Conservation (phyloP, 768 basidiomycete genomes). For the Leccinum boreale region DNA sequence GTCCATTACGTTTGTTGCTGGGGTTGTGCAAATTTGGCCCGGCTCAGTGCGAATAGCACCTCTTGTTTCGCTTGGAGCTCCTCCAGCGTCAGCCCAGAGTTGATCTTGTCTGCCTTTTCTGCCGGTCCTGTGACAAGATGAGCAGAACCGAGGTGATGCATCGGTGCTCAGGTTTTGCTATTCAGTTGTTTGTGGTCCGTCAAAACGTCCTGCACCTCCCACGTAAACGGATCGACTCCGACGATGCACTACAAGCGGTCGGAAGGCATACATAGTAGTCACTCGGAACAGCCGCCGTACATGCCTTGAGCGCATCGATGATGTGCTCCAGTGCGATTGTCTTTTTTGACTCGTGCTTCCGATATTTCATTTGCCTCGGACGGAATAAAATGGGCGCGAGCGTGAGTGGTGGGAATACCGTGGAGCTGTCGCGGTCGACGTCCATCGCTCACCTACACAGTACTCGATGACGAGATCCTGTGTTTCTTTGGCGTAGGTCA, state of each 20-base stretch:
- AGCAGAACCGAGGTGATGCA: conserved; percentile 1
- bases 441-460: conserved; percentile 87
- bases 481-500: conserved; percentile 92
- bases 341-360: conserved; percentile 94
- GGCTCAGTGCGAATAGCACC: conserved; percentile 87
- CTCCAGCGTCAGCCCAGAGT: conserved; percentile 86
- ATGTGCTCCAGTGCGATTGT: conserved; percentile 99
- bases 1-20: conserved; percentile 36
- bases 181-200: conserved; percentile 97
- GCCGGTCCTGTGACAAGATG: conserved; percentile 59
- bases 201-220: conserved; percentile 88
- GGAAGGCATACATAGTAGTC: neutral
- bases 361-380: conserved; percentile 98
- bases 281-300: conserved; percentile 14
- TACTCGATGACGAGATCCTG: conserved; percentile 97
- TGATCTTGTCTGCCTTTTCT: conserved; percentile 88
- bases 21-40: conserved; percentile 69
- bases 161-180: conserved; percentile 73
- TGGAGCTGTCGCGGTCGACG: neutral
- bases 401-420: conserved; percentile 14
- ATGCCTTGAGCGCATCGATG: conserved; percentile 82
- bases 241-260: conserved; percentile 55
- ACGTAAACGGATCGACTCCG: conserved; percentile 90
- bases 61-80: conserved; percentile 88
- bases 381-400: conserved; percentile 73